Base-by-base conservation (phyloP, 768 basidiomycete species). In the Pleurotus salmoneostramineus region DNA sequence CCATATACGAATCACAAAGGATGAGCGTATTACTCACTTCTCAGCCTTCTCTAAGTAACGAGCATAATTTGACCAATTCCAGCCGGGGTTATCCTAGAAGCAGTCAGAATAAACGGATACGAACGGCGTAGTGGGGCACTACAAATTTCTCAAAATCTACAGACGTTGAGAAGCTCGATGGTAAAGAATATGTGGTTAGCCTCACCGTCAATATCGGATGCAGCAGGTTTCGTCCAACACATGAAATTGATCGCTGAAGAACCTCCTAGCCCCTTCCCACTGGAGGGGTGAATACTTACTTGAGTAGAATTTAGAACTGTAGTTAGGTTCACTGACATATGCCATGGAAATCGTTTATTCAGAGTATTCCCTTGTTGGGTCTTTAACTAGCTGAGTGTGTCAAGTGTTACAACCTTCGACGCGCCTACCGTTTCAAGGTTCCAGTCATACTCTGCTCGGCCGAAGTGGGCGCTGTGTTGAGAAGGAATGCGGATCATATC, bases 211-310 rank as follows among this genome's bases (percentile, higher is more conserved):
- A 65, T 62, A 32, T 68, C 65, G 6, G 56, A 50, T 21, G 46
- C 57, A 3, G 62, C 31, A 2, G 65, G 65, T 5, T 55, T 57
- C 14, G 57, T 60, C 47, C 64, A 66, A 14, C 51, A 52, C 14
- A 60, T 60, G 15, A 60, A 60, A 43, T 66, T 66, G 46, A 63
- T 60, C 5, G 58, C 60, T 8, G 65, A 65, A 34, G 56, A 54
- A 17, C 65, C 66, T 11, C 66, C 66, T 12, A 68, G 62, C 8
- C 64, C 61, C 27, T 61, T 57, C 12, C 66, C 65, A 5, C 66
- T 67, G 6, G 0, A 7, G 21, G 21, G 21, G 21, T 27, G 10
- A 12, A 11, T n/a, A 10, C 3, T 14, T 27, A 12, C 2, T 27
- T 27, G 21, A 27, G 7, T 3, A 12, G 43, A 3, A 27, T 1